Base-by-base conservation (phyloP, 345 rosid species). In the Iberis pinnata region DNA sequence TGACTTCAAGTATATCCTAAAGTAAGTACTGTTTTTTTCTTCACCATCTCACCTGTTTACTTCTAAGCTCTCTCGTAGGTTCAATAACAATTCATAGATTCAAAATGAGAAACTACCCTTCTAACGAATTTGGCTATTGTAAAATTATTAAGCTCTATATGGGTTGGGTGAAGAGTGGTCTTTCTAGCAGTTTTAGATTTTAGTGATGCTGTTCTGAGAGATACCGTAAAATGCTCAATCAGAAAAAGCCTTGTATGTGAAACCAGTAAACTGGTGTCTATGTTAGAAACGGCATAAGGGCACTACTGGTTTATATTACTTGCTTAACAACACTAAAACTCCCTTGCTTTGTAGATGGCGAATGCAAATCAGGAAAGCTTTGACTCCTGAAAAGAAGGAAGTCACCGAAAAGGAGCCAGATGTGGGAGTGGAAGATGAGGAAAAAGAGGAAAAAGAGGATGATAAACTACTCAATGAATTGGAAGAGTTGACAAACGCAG, bases 391-490 rank as follows among this genome's bases (percentile, higher is more conserved):
- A 12, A 74, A 80, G 54, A 83, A 85, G 72, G 73, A 77, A 68
- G 58, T 42, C 32, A 26, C 79, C 37, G 26, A 68, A 37, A 56
- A 60, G 52, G 69, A 64, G 12, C 61, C 64, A 43, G 77, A 70
- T 12, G 76, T 43, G 9, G 75, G 48, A 18, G 73, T 64, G 31
- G 78, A 80, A 33, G 71, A 58, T 33, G 77, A 75, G 47, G 81
- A 74, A 65, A 84, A 83, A 55, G 77, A 75, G 47, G 81, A 74
- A 65, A 84, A 83, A 55, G 90, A 76, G 27, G 97, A 92, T 69
- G 95, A 88, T 71, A 88, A 58, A 64, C 68, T 85, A 46, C 88
- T 92, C 35, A 81, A 85, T 71, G 98, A 92, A 75, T 81, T 92
- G 89, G 98, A 88, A 60, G 95, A 92, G 69, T 61, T 92, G 63